Percentiles rank a stretch among this genome's conserved stretches.
Conservation (phyloP, 306 rosid genomes). For the Lagenaria siceraria region DNA sequence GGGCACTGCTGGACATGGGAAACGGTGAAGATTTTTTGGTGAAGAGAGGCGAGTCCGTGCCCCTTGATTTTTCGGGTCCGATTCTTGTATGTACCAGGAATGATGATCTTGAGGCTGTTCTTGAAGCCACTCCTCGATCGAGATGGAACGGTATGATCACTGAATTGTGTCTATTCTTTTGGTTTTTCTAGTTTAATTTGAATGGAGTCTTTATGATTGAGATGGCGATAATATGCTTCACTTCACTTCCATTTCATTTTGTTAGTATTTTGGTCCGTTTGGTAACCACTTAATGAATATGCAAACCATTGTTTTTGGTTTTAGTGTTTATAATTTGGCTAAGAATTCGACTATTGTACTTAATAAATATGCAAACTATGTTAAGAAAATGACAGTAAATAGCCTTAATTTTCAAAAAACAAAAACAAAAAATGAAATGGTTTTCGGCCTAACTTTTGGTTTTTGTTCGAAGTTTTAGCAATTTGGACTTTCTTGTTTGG, state of each 20-base stretch:
- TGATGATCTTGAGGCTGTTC: slow-evolving; percentile 85
- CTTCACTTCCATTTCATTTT: neutral
- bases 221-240: neutral
- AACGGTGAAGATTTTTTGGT: slow-evolving; percentile 50
- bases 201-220: neutral
- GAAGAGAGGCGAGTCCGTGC: slow-evolving; percentile 62
- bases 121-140: slow-evolving; percentile 57
- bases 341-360: too few relatives aligned
- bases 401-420: too few relatives aligned
- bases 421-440: too few relatives aligned
- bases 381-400: too few relatives aligned
- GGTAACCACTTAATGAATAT: too few relatives aligned
- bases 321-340: too few relatives aligned
- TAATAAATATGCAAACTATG: too few relatives aligned
- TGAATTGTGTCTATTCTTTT: neutral
- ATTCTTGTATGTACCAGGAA: slow-evolving; percentile 82
- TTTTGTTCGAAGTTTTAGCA: neutral
- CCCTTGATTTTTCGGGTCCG: slow-evolving; percentile 58
- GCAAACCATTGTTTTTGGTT: too few relatives aligned
- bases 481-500: neutral
- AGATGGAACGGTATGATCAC: slow-evolving; percentile 64
- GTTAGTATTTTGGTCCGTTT: too few relatives aligned
- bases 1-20: slow-evolving; percentile 67
- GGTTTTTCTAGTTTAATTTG: neutral
- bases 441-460: neutral